Evolutionary conservation across 208 protist genomes (phyloP).

Genomic region (Naegleria fowleri): DNA sequence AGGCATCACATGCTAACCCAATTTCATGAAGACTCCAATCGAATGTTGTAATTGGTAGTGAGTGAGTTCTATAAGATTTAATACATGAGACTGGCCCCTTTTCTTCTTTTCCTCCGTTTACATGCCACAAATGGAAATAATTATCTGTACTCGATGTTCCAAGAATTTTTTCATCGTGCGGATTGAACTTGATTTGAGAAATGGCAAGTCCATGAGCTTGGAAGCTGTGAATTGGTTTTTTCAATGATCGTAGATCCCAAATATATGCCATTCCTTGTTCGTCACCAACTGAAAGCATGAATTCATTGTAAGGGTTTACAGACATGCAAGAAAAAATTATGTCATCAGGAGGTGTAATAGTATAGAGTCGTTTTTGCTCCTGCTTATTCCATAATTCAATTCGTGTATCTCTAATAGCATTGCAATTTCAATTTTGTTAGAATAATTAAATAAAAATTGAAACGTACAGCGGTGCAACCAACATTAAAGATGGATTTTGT

Average conservation of each 20-base stretch:
- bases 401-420: not conserved
- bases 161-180: conserved; percentile 9
- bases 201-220: not conserved
- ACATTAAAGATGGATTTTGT: not conserved
- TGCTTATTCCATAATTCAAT: conserved; percentile 10
- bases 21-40: conserved; percentile 26
- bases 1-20: not conserved
- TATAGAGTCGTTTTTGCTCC: not conserved
- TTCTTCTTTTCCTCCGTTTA: not conserved
- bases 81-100: not conserved
- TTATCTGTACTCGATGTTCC: not conserved
- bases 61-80: not conserved
- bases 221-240: not conserved
- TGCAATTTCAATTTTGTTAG: not conserved
- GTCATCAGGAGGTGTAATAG: conserved; percentile 17
- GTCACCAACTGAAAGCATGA: not conserved
- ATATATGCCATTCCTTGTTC: not conserved
- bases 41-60: conserved; percentile 13
- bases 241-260: conserved; percentile 5
- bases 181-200: conserved; percentile 25
- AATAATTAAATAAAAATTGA: not conserved
- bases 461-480: not conserved
- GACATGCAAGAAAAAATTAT: conserved; percentile 18
- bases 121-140: conserved; percentile 10
- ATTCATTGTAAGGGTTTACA: not conserved